Conservation (phyloP, 2,329 filamentous ascomycete genomes). For the Akanthomyces uredinophilus region DNA sequence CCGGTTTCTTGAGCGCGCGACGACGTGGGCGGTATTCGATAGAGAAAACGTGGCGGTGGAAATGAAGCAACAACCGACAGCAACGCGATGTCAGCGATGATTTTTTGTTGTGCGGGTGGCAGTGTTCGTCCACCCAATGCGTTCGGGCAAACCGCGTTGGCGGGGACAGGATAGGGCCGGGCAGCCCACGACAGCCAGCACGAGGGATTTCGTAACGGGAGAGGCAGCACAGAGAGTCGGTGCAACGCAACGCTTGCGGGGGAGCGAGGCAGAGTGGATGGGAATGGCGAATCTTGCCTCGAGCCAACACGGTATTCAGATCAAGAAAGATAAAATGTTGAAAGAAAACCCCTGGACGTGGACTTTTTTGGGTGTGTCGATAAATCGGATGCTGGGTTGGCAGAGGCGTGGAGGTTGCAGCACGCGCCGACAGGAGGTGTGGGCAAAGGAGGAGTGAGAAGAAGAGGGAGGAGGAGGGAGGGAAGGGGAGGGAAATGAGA, state of each 20-base stretch:
- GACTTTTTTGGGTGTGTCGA: constrained; percentile 15
- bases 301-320: not conserved
- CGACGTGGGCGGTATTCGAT: not conserved
- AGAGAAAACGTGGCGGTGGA: not conserved
- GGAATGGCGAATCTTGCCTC: not conserved
- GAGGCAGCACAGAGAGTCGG: not conserved
- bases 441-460: constrained; percentile 28
- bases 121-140: not conserved
- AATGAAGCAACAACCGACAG: not conserved
- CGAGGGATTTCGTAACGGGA: constrained; percentile 8
- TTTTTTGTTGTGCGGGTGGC: not conserved
- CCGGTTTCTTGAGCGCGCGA: not conserved
- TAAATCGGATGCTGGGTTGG: constrained; percentile 12
- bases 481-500: constrained; percentile 17
- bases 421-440: constrained; percentile 9
- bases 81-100: not conserved
- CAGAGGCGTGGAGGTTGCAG: constrained; percentile 16
- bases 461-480: constrained; percentile 21
- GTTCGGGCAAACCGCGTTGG: constrained; percentile 7
- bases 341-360: constrained; percentile 3
- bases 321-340: not conserved
- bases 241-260: not conserved
- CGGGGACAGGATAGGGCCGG: constrained; percentile 6
- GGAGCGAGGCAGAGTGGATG: not conserved
- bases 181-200: constrained; percentile 1